Base-by-base conservation (phyloP, 208 protist species). In the Acanthamoeba sp. region DNA sequence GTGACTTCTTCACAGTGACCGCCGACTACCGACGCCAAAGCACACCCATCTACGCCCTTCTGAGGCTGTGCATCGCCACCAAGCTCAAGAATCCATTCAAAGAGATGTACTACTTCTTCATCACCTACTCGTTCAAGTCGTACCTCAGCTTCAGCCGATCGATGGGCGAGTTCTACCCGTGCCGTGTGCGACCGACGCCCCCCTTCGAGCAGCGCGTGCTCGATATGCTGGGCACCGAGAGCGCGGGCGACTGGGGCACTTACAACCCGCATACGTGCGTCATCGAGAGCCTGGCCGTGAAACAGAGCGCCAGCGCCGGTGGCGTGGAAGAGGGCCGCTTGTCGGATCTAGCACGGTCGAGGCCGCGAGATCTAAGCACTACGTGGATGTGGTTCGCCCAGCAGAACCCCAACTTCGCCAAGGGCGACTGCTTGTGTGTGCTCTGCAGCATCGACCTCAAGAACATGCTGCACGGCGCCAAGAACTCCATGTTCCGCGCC, bases 41-140 rank as follows among this genome's bases (percentile, higher is more conserved):
- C 84, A 71, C 59, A n/a, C 84, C 84, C 55, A 91, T 91, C 84
- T 91, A 73, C 34, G 84, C 84, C 6, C 84, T 91, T 3, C 84
- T 91, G 12, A 66, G n/a, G 84, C 36, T 91, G 18, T 91, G 84
- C 84, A 71, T 91, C 32, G 20, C 50, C 27, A 91, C 84, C 55
- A 91, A 91, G 84, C 84, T 91, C 36, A 38, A 50, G 9, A 64
- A 91, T 50, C 84, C 84, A 22, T 48, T 69, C 55, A 20, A 22
- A 38, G 55, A 73, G 55, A 91, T 91, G 84, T 91, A 91, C 59
- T 91, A 91, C 84, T 91, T 91, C 59, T 91, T 91, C 59, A 71
- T 91, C 50, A 91, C 84, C 22, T 91, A 91, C 84, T 73, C 55
- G 24, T 91, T 73, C 84, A 91, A 91, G 55, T 73, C 55, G 18